These are phyloP conservation scores for Ogataea trehalophila DNA, from an alignment of 805 yeast species.

Conservation along the genomic window DNA sequence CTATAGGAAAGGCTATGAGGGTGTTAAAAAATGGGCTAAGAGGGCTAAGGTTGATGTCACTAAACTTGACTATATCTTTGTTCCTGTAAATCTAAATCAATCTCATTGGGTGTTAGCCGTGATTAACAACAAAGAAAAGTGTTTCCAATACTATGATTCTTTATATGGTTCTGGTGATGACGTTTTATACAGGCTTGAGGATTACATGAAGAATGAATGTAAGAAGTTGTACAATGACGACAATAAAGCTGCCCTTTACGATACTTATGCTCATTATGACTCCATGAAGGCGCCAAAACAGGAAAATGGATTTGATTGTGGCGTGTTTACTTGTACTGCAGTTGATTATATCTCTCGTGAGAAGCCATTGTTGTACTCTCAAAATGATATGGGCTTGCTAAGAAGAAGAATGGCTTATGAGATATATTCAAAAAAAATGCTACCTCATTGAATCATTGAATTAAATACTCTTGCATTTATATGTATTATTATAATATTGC, in stretches of 20 bases:
- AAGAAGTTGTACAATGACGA: conserved; percentile 42
- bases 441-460: conserved; percentile 14
- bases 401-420: conserved; percentile 68
- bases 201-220: conserved; percentile 68
- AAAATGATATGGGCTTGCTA: conserved; percentile 62
- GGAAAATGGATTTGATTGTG: conserved; percentile 89
- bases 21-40: conserved; percentile 83
- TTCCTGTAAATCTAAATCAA: conserved; percentile 79
- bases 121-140: conserved; percentile 54
- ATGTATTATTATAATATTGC: neutral
- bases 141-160: conserved; percentile 76
- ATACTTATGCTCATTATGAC: conserved; percentile 21
- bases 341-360: conserved; percentile 57
- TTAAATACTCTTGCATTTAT: no score
- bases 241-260: conserved; percentile 25
- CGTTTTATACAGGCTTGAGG: conserved; percentile 43
- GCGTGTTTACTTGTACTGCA: conserved; percentile 83
- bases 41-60: conserved; percentile 65
- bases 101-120: conserved; percentile 93
- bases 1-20: conserved; percentile 65
- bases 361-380: conserved; percentile 48
- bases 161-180: conserved; percentile 45
- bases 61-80: conserved; percentile 59
- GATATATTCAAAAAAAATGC: conserved; percentile 27
- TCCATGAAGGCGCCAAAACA: conserved; percentile 65